phyloP scores from a whole-genome alignment of 495 filamentous ascomycete genomes.

The Penicillium cosmopolitanum region DNA sequence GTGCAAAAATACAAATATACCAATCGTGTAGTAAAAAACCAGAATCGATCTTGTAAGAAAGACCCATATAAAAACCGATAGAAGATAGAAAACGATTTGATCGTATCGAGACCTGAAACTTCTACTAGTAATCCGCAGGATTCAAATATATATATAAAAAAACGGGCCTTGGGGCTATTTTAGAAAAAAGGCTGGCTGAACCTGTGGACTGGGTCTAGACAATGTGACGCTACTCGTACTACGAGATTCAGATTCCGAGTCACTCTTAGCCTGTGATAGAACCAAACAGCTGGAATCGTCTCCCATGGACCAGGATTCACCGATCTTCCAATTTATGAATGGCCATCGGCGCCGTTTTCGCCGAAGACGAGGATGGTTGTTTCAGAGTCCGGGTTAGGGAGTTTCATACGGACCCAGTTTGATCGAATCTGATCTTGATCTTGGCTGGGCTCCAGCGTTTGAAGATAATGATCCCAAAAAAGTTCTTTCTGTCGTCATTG shows the following conservation, averaged over 20 bases:
- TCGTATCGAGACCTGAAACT: background rate
- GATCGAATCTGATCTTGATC: background rate
- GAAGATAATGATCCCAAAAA: background rate
- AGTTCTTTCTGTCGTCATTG: background rate
- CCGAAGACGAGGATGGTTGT: constrained; percentile 2
- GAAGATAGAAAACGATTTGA: background rate
- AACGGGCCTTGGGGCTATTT: background rate
- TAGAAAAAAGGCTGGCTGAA: background rate
- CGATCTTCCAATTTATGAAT: background rate
- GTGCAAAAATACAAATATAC: background rate
- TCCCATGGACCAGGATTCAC: constrained; percentile 3
- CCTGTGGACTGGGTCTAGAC: background rate
- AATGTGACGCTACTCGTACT: background rate
- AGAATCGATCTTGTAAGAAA: background rate
- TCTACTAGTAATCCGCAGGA: background rate
- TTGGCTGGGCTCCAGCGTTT: background rate
- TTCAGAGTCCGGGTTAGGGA: background rate
- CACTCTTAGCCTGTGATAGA: background rate
- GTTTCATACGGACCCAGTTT: background rate
- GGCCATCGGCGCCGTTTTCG: background rate
- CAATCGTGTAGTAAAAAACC: background rate
- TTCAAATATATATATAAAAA: background rate
- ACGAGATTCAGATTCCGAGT: background rate
- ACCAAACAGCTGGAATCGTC: background rate
- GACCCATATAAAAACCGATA: background rate